Evolutionary conservation across 768 basidiomycete genomes (phyloP), one percentile per base, ranked within the genome.

Genomic region (Obba rivulosa): DNA sequence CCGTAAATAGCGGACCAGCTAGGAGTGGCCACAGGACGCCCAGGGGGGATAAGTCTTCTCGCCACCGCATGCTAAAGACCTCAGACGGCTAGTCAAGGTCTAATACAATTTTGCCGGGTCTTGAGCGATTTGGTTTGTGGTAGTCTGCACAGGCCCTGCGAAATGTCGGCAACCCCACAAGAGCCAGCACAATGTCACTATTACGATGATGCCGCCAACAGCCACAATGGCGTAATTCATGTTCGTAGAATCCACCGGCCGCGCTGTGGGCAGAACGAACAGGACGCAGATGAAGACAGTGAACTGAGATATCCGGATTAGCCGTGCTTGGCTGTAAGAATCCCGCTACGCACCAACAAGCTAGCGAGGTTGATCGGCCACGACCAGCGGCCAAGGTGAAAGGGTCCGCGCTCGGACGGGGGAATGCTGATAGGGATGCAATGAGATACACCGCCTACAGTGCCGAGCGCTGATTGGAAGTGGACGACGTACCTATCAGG

Each of bases 191-290:
- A 69, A 23, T 3, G 62, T 60, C 14, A 79, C 77, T n/a, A 79
- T 54, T 25, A 77, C 24, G 20, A 69, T 52, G 14, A 79, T 63
- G 0, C 65, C 74, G 7, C 76, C 77, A 18, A 80, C 65, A 4
- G 78, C 77, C 3, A 80, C 68, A 42, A 80, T 65, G 0, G 79
- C 68, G 50, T 81, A 80, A 59, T 81, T 80, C 79, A 80, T 81
- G 58, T 78, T 75, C 41, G 70, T 55, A 38, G 64, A 51, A 34
- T 63, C 73, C 13, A 78, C 77, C 0, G 78, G 79, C 42, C 68
- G 69, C 1, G 73, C 68, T n/a, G 78, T 81, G 5, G 78, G 78
- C 18, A 81, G 65, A 46, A 81, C 62, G 64, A 80, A 80, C 3
- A 80, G 68, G 3, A 77, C 57, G 57, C 77, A 80, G 21, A 79